These are phyloP conservation scores for Croton laevigatus DNA, from an alignment of 441 rosid species.

Conservation along the genomic window DNA sequence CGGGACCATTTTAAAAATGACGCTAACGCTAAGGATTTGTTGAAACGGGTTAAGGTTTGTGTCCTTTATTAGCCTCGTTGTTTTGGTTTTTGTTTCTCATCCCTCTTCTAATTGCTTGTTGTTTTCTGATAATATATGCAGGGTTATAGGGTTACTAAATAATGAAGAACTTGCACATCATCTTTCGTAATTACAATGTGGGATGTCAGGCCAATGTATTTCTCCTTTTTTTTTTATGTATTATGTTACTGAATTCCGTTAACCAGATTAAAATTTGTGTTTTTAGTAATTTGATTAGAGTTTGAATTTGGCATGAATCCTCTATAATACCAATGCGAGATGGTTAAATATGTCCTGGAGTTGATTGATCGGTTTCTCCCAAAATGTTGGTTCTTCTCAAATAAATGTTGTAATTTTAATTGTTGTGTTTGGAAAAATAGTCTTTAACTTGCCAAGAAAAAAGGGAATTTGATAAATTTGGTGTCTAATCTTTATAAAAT, in stretches of 20 bases:
- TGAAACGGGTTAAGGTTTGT: constrained; percentile 70
- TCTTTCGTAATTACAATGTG: background rate
- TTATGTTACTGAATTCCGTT: too few species aligned
- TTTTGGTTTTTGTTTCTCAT: background rate
- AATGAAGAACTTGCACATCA: background rate
- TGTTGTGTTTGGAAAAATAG: too few species aligned
- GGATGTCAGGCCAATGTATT: background rate
- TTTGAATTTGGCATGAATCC: background rate
- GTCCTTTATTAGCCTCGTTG: background rate
- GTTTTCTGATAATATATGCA: constrained; percentile 14
- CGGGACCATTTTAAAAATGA: constrained; percentile 70
- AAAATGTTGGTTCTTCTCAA: too few species aligned
- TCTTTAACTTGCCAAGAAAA: too few species aligned
- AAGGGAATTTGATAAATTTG: too few species aligned
- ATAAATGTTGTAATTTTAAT: too few species aligned
- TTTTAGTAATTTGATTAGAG: too few species aligned
- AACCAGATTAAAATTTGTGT: background rate
- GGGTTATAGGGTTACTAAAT: constrained; percentile 20
- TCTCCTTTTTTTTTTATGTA: background rate
- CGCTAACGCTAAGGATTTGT: constrained; percentile 61
- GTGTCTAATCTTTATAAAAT: too few species aligned
- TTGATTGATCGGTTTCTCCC: too few species aligned
- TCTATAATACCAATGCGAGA: too few species aligned
- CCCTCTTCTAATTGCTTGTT: background rate
- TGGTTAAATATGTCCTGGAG: too few species aligned